Evolutionary conservation across 441 rosid genomes (phyloP).

Genomic region (Syzygium syzygioides): DNA sequence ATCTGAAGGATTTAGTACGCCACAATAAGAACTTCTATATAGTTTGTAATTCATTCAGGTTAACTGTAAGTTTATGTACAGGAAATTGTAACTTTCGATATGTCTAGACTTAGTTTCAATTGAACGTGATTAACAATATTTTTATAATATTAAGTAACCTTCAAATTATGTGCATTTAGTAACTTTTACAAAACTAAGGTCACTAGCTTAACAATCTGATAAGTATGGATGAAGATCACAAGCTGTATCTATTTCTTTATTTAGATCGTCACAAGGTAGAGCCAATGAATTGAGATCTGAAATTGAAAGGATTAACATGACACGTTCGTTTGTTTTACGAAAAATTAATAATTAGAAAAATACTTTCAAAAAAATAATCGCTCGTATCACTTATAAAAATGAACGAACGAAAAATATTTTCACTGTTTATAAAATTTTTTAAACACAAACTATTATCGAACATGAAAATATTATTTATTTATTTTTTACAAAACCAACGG

Average conservation of each 20-base stretch:
- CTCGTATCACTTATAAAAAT: neutral
- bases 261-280: neutral
- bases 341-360: neutral
- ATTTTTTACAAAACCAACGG: neutral
- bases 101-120: no score
- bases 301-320: neutral
- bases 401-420: neutral
- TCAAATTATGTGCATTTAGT: neutral
- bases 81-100: no score
- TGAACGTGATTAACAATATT: no score
- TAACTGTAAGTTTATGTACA: no score
- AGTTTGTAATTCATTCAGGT: no score
- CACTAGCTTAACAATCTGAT: no score
- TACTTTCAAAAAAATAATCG: neutral
- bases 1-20: no score
- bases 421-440: accelerated
- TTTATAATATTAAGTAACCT: neutral
- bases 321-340: accelerated
- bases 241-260: neutral
- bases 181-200: no score
- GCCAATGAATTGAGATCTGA: neutral
- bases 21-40: no score
- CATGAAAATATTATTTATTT: neutral
- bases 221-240: neutral
- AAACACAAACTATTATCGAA: neutral